Evolutionary conservation across 768 basidiomycete genomes (phyloP), one percentile per base, ranked within the genome.

Genomic region (Phaeolepiota aurea): DNA sequence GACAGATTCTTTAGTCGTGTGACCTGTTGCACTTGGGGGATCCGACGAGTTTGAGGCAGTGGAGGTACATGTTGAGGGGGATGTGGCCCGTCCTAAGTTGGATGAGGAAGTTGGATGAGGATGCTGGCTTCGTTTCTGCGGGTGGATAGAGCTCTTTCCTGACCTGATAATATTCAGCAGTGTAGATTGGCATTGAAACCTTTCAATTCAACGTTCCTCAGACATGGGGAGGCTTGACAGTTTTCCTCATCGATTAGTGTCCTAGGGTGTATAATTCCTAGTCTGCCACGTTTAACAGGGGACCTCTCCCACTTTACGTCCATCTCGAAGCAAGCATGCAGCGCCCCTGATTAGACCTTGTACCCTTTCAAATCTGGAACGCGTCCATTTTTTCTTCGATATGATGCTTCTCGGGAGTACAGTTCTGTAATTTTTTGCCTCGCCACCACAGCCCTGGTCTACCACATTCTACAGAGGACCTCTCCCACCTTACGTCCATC

Each of bases 401-500:
- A 31, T n/a, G 10, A 31, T 31, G 30, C 30, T 31, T n/a, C n/a
- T n/a, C n/a, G n/a, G n/a, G n/a, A 11, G 56, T 59, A 63, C 63
- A 66, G 39, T 56, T 64, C 4, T 44, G 50, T 12, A 76, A 47
- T 43, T 61, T 60, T 40, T 50, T 38, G 33, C 64, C 56, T 32
- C 56, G 51, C 62, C 66, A 70, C 69, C 69, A 73, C 3, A 75
- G 50, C 5, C 62, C 64, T 2, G 71, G 72, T 19, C 66, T 56
- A 14, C 67, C 67, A n/a, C 43, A 46, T 3, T 54, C 60, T 21
- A 43, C 48, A 13, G 48, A 20, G 18, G 51, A 55, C 37, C 74
- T 63, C 54, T 86, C 82, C 80, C 83, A 86, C 2, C 84, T 68
- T 2, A 80, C 59, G 50, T 87, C 82, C 46, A 83, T 57, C 38